These are phyloP conservation scores for Sherardia arvensis DNA, from an alignment of 257 asterid genomes.

Conservation along the genomic window DNA sequence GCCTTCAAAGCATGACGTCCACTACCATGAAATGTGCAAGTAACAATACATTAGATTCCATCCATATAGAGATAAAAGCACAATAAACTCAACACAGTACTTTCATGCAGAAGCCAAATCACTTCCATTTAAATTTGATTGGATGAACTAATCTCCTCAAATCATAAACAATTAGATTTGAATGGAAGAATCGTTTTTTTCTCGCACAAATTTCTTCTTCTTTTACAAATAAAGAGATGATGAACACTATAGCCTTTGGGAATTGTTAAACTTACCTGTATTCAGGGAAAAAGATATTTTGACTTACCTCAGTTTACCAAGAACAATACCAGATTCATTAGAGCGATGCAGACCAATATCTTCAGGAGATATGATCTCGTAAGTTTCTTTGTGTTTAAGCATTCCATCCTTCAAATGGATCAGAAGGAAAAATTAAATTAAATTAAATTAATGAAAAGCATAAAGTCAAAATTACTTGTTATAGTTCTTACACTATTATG, in stretches of 20 bases:
- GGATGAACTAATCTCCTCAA: no score
- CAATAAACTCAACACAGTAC: background rate
- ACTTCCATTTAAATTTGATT: slow-evolving; percentile 1
- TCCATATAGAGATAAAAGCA: background rate
- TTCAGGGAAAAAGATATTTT: background rate
- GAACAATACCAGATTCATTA: slow-evolving; percentile 90
- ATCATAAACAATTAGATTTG: no score
- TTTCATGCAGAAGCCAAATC: background rate
- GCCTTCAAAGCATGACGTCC: slow-evolving; percentile 97
- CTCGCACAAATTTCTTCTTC: no score
- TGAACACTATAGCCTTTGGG: background rate
- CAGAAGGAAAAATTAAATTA: slow-evolving; percentile 1
- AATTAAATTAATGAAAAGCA: background rate
- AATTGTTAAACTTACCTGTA: background rate
- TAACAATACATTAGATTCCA: background rate
- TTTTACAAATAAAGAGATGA: no score
- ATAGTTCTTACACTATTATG: background rate
- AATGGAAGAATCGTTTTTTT: no score
- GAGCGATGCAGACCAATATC: slow-evolving; percentile 89
- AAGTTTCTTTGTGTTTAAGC: slow-evolving; percentile 84
- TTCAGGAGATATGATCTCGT: slow-evolving; percentile 92
- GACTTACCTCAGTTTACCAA: slow-evolving; percentile 88
- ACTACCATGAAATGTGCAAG: slow-evolving; percentile 33
- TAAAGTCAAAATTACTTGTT: background rate
- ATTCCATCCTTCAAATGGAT: slow-evolving; percentile 72